Evolutionary conservation across 768 basidiomycete species (phyloP), one percentile per base, ranked within the genome.

Genomic region (Neoboletus subvelutipes): DNA sequence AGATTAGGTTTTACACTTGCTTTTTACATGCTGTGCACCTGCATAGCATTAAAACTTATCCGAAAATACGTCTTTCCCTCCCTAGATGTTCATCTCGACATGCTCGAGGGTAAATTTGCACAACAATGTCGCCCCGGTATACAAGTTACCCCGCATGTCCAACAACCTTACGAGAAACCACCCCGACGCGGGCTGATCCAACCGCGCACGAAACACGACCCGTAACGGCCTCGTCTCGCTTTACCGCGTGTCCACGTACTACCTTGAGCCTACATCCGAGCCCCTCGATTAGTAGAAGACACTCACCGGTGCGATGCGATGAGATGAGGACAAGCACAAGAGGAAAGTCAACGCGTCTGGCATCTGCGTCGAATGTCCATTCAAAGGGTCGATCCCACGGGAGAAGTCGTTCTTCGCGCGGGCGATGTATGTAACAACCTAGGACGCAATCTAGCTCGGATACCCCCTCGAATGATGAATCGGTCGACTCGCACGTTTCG

Each of bases 301-400:
- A 46, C 29, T n/a, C 10, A 18, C 15, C 17, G 28, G 12, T 20
- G 18, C n/a, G 45, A 46, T 12, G 26, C n/a, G 2, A 17, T 18
- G 26, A 36, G 18, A 41, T n/a, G n/a, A n/a, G 28, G 13, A 13
- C 41, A 64, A 76, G 29, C 49, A 82, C 83, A 80, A 73, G 39
- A 85, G 37, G 60, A 85, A 85, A 4, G 80, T 76, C 33, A 86
- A 62, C 12, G 81, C 78, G 43, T 85, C 84, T n/a, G n/a, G n/a
- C n/a, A n/a, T n/a, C n/a, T 31, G 58, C 58, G 17, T 77, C 76
- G 48, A 77, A 81, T 49, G 77, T 75, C 79, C 80, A 86, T 56
- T 80, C 75, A 53, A 80, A 77, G 3, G 72, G 28, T 78, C 73
- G 77, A 56, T 62, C 42, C 67, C 76, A 80, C n/a, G n/a, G n/a